phyloP scores from a whole-genome alignment of 78 protist genomes.

The Mantamonas sphyraenae region DNA sequence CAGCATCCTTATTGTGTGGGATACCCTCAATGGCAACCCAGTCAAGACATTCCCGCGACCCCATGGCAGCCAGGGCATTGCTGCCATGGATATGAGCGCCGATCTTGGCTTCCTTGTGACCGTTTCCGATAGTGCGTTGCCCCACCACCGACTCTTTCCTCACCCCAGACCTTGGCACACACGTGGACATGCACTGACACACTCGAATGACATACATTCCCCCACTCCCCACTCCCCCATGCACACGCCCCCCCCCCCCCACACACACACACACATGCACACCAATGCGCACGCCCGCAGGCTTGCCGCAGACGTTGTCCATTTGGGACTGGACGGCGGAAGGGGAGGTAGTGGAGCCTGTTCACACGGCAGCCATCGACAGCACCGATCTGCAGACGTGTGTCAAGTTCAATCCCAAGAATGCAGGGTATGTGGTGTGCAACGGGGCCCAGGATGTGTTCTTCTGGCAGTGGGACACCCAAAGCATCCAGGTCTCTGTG shows the following conservation, averaged over 20 bases:
- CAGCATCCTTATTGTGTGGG: slow-evolving; percentile 52
- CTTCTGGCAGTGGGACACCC: slow-evolving; percentile 37
- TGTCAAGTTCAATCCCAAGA: slow-evolving; percentile 19
- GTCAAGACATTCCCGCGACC: slow-evolving; percentile 9
- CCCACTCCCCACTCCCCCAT: too few relatives aligned
- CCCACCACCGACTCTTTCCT: too few relatives aligned
- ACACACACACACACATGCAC: too few relatives aligned
- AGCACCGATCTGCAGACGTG: slow-evolving; percentile 27
- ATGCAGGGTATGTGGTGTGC: slow-evolving; percentile 14
- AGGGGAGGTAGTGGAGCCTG: too few relatives aligned
- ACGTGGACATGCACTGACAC: too few relatives aligned
- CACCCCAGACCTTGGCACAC: too few relatives aligned
- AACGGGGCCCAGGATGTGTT: slow-evolving; percentile 36
- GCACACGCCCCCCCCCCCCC: too few relatives aligned
- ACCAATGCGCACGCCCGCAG: too few relatives aligned
- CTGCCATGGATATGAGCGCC: slow-evolving; percentile 4
- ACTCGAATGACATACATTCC: too few relatives aligned
- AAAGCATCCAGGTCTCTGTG: too few relatives aligned
- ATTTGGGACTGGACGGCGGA: slow-evolving; percentile 39
- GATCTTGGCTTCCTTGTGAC: slow-evolving; percentile 18
- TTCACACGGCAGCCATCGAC: too few relatives aligned
- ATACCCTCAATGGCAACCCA: slow-evolving; percentile 17
- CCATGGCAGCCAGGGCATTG: slow-evolving; percentile 1
- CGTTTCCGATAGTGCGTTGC: too few relatives aligned
- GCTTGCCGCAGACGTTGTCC: slow-evolving; percentile 12